Conservation (phyloP, 164 flowering plant species). For the Pachysandra terminalis region DNA sequence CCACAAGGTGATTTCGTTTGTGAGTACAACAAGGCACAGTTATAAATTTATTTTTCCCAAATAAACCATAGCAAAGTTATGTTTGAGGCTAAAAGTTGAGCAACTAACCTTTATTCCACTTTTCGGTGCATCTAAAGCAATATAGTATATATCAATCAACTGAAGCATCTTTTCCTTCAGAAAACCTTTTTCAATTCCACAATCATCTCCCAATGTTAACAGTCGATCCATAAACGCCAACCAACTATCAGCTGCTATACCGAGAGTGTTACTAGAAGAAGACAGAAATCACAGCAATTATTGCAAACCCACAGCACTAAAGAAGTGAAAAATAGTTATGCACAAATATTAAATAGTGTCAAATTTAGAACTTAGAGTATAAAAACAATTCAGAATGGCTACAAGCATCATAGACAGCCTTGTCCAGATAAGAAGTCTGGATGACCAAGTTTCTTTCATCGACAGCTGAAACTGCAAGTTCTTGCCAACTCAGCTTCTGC, state of each 20-base stretch:
- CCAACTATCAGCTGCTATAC: slow-evolving; percentile 80
- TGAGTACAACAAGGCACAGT: too few relatives aligned
- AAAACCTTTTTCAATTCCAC: slow-evolving; percentile 31
- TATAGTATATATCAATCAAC: slow-evolving; percentile 69
- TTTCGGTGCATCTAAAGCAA: slow-evolving; percentile 87
- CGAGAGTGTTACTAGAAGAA: slow-evolving; percentile 37
- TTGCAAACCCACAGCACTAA: background rate
- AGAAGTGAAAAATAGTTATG: background rate
- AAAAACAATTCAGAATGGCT: too few relatives aligned
- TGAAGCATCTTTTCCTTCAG: slow-evolving; percentile 38
- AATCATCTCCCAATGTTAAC: slow-evolving; percentile 43
- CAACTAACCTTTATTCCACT: slow-evolving; percentile 57
- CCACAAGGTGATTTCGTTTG: too few relatives aligned
- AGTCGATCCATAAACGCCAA: slow-evolving; percentile 67
- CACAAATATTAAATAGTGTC: too few relatives aligned
- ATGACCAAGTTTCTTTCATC: too few relatives aligned
- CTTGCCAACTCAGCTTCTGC: too few relatives aligned
- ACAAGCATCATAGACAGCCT: too few relatives aligned
- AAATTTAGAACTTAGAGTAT: too few relatives aligned
- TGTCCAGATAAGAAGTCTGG: too few relatives aligned
- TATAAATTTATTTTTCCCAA: too few relatives aligned
- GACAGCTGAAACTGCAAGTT: too few relatives aligned
- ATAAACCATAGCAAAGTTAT: too few relatives aligned
- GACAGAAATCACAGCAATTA: slow-evolving; percentile 15
- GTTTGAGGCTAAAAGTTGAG: background rate